phyloP scores from a whole-genome alignment of 2,329 filamentous ascomycete species.

The Penicillium sp. region DNA sequence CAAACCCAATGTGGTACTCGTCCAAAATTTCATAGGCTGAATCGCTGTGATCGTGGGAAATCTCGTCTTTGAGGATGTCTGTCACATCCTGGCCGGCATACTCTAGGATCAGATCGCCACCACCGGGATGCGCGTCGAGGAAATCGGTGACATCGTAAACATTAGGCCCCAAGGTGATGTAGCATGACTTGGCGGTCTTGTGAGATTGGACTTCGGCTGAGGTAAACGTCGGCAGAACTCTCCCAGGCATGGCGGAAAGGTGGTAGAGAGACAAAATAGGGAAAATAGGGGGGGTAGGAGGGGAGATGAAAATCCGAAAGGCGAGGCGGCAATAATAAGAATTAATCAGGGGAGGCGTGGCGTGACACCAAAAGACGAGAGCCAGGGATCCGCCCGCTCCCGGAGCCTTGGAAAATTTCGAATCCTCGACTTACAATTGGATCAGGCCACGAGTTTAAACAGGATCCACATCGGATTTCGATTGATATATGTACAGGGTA shows the following conservation, averaged over 20 bases:
- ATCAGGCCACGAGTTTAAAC: not conserved
- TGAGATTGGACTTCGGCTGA: slow-evolving; percentile 76
- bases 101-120: slow-evolving; percentile 80
- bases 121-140: slow-evolving; percentile 84
- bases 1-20: slow-evolving; percentile 79
- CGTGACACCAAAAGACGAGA: slow-evolving; percentile 16
- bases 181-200: slow-evolving; percentile 79
- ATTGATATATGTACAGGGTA: not conserved
- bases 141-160: slow-evolving; percentile 97
- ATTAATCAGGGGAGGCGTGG: slow-evolving; percentile 21
- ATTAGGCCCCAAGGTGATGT: slow-evolving; percentile 82
- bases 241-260: slow-evolving; percentile 63
- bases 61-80: slow-evolving; percentile 75
- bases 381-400: slow-evolving; percentile 15
- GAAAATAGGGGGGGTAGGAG: not conserved
- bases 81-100: slow-evolving; percentile 85
- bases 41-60: slow-evolving; percentile 83
- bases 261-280: not conserved
- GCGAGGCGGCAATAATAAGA: slow-evolving; percentile 3
- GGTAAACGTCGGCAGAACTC: slow-evolving; percentile 79
- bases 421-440: not conserved
- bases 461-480: not conserved
- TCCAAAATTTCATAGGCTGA: slow-evolving; percentile 94
- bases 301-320: not conserved
- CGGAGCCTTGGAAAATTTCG: slow-evolving; percentile 11